Percentiles rank a stretch among this genome's conserved stretches.
phyloP scores from a whole-genome alignment of 257 asterid species.

The Haberlea rhodopensis region DNA sequence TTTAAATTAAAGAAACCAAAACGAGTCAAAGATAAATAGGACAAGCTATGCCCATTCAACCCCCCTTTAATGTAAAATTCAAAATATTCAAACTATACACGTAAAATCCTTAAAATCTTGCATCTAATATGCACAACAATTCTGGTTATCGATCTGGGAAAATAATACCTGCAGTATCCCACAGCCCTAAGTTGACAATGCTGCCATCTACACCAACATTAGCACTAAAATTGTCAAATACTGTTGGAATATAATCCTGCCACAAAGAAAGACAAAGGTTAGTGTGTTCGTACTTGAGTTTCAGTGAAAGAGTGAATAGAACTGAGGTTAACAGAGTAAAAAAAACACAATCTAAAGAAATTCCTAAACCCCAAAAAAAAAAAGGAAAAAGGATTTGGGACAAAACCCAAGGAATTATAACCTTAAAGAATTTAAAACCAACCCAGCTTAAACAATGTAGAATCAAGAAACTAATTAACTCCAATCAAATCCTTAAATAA shows the following conservation, averaged over 20 bases:
- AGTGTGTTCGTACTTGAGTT: too few relatives aligned
- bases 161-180: conserved; percentile 86
- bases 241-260: too few relatives aligned
- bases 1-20: conserved; percentile 27
- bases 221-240: conserved; percentile 87
- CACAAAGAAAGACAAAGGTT: too few relatives aligned
- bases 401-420: neutral
- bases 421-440: conserved; percentile 6
- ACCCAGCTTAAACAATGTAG: neutral
- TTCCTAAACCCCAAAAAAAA: neutral
- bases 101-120: conserved; percentile 4
- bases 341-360: neutral
- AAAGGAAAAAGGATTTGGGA: neutral
- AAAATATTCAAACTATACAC: neutral
- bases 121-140: neutral
- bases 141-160: too few relatives aligned
- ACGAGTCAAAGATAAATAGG: conserved; percentile 18
- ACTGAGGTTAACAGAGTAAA: too few relatives aligned
- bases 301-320: too few relatives aligned
- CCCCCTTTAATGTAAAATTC: too few relatives aligned
- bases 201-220: conserved; percentile 90
- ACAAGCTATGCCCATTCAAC: too few relatives aligned
- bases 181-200: conserved; percentile 84
- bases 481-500: too few relatives aligned
- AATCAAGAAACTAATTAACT: too few relatives aligned